Percentiles rank a stretch among this genome's conserved stretches.
Evolutionary conservation across 2,329 filamentous ascomycete genomes (phyloP).

Genomic region (Daldinia sp.): DNA sequence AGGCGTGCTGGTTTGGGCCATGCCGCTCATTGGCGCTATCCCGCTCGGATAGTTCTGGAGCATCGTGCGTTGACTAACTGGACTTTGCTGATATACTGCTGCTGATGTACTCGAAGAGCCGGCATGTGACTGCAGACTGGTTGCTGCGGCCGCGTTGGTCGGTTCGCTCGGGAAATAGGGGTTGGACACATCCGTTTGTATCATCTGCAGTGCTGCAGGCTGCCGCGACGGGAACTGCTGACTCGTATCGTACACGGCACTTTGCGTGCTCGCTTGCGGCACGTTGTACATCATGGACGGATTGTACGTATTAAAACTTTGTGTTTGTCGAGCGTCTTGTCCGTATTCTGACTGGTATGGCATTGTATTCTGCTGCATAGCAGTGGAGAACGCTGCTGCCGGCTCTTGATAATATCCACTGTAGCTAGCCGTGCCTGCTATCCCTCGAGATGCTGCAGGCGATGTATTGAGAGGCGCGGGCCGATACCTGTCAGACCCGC

Average conservation of each 20-base stretch:
- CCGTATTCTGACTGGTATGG: constrained; percentile 72
- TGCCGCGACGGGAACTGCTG: constrained; percentile 82
- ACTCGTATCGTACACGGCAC: constrained; percentile 79
- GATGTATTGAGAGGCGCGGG: constrained; percentile 64
- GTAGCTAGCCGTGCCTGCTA: constrained; percentile 69
- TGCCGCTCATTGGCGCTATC: constrained; percentile 61
- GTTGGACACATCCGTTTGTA: constrained; percentile 73
- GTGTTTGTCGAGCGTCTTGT: constrained; percentile 69
- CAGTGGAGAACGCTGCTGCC: constrained; percentile 63
- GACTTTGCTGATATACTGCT: constrained; percentile 75
- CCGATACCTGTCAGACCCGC: constrained; percentile 65
- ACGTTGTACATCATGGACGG: constrained; percentile 85
- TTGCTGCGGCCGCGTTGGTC: constrained; percentile 69
- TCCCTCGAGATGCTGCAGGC: constrained; percentile 60
- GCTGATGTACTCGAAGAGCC: constrained; percentile 64
- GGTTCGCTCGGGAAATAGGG: constrained; percentile 81
- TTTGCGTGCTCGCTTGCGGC: constrained; percentile 70
- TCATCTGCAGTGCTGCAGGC: constrained; percentile 81
- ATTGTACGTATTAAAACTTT: constrained; percentile 69
- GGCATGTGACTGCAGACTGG: constrained; percentile 63
- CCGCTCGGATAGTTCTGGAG: constrained; percentile 64
- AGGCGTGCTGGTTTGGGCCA: constrained; percentile 58
- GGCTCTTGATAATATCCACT: constrained; percentile 70
- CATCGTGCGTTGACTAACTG: constrained; percentile 66
- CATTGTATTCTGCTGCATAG: constrained; percentile 68